phyloP scores from a whole-genome alignment of 257 asterid genomes.

The Fraxinus quadrangulata region DNA sequence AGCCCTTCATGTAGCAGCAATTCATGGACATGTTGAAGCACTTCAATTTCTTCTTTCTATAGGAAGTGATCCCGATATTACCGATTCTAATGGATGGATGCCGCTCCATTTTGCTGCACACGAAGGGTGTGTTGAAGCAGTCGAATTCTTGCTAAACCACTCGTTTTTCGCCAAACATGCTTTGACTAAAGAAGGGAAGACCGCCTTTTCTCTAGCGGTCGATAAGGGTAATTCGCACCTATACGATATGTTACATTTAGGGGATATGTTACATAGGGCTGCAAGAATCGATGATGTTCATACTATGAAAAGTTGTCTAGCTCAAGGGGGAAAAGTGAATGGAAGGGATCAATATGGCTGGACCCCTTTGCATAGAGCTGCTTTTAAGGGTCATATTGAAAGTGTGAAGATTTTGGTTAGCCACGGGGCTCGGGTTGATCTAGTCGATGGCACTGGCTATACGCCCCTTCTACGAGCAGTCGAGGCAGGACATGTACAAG shows the following conservation, averaged over 20 bases:
- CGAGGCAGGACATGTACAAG: slow-evolving; percentile 58
- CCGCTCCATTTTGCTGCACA: slow-evolving; percentile 64
- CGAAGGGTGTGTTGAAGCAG: slow-evolving; percentile 46
- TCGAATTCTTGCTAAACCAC: slow-evolving; percentile 35
- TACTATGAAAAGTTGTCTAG: slow-evolving; percentile 47
- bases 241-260: slow-evolving; percentile 44
- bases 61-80: slow-evolving; percentile 44
- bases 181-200: slow-evolving; percentile 50
- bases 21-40: slow-evolving; percentile 42
- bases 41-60: slow-evolving; percentile 49
- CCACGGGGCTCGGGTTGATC: slow-evolving; percentile 60
- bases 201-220: slow-evolving; percentile 54
- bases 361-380: slow-evolving; percentile 77
- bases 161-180: slow-evolving; percentile 46
- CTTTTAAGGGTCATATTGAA: slow-evolving; percentile 66
- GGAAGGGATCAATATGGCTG: slow-evolving; percentile 78
- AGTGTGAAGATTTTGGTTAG: slow-evolving; percentile 51
- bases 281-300: slow-evolving; percentile 53
- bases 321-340: slow-evolving; percentile 57
- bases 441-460: slow-evolving; percentile 56
- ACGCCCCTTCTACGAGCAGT: slow-evolving; percentile 67
- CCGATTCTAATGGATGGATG: slow-evolving; percentile 47
- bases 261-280: slow-evolving; percentile 58
- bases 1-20: slow-evolving; percentile 62
- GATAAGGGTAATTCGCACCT: slow-evolving; percentile 47